Evolutionary conservation across 306 rosid species (phyloP), one percentile per base, ranked within the genome.

Genomic region (Cucurbita argyrosperma): DNA sequence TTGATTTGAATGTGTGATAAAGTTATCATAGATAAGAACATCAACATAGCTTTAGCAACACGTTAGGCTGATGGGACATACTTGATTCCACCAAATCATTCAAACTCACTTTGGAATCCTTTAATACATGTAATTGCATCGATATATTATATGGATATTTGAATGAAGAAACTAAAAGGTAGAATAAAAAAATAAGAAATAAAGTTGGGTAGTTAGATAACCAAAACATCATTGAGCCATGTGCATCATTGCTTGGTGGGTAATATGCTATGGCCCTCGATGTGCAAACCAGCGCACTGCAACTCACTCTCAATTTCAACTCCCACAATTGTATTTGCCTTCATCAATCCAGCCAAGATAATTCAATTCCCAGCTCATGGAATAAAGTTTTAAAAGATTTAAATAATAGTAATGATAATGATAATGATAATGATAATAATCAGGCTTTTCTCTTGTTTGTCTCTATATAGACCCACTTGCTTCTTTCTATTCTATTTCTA

Each of bases 121-220:
- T 10, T 23, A 11, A 11, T 30, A 30, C 35, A 30, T 30, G 35
- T 30, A 30, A 10, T 59, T 26, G n/a, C 65, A 59, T 59, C 12
- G 15, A 58, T 58, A 19, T 5, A 58, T 26, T 5, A 26, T 58
- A 58, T 23, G 42, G 42, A 59, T 59, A 12, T 26, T 59, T 59
- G 42, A 59, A 59, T 59, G 65, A 5, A 58, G 63, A 58, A 58
- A 58, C 37, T 16, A 5, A 58, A 21, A 23, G 7, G 57, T 53
- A 53, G 10, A 53, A 56, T 19, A 19, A 58, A 58, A 26, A 35
- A 10, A 12, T 5, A 35, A 0, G 7, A 16, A 66, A 45, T 23
- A 43, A 7, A 49, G 58, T 47, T 47, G 3, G 74, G 74, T 88
- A 85, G 92, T 45, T 66, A 67, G 56, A 67, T 46, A 46, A 67